phyloP scores from a whole-genome alignment of 2,329 filamentous ascomycete genomes.

The Trichoderma citrinoviride region DNA sequence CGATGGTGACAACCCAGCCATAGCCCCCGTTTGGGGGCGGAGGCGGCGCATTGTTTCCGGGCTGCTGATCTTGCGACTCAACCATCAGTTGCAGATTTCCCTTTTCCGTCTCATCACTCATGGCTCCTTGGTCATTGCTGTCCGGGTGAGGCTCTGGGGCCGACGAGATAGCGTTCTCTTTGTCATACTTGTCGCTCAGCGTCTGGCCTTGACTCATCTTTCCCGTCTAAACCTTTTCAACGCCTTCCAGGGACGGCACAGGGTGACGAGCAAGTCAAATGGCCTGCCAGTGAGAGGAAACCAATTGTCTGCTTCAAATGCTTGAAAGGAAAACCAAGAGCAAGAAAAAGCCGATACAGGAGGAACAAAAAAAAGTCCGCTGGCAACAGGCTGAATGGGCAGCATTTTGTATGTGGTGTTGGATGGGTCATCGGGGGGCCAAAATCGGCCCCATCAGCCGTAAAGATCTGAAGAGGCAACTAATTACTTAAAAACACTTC shows the following conservation, averaged over 20 bases:
- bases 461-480: not conserved
- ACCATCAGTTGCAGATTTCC: not conserved
- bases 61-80: slow-evolving; percentile 7
- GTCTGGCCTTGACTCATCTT: slow-evolving; percentile 3
- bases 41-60: slow-evolving; percentile 22
- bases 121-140: not conserved
- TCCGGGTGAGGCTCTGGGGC: not conserved
- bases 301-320: not conserved
- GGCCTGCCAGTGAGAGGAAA: not conserved
- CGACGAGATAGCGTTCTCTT: not conserved
- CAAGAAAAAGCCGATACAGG: not conserved
- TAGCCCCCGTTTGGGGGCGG: slow-evolving; percentile 60
- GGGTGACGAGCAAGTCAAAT: not conserved
- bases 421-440: not conserved
- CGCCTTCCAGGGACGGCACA: not conserved
- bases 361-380: not conserved
- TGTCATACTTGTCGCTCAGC: not conserved
- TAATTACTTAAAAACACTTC: not conserved
- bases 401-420: slow-evolving; percentile 2
- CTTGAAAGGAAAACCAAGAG: not conserved
- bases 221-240: not conserved
- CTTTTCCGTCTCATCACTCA: slow-evolving; percentile 10
- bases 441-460: not conserved
- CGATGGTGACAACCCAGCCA: slow-evolving; percentile 44
- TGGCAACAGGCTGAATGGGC: not conserved